Evolutionary conservation across 2,329 filamentous ascomycete species (phyloP).

Genomic region (Penicillium sp.): DNA sequence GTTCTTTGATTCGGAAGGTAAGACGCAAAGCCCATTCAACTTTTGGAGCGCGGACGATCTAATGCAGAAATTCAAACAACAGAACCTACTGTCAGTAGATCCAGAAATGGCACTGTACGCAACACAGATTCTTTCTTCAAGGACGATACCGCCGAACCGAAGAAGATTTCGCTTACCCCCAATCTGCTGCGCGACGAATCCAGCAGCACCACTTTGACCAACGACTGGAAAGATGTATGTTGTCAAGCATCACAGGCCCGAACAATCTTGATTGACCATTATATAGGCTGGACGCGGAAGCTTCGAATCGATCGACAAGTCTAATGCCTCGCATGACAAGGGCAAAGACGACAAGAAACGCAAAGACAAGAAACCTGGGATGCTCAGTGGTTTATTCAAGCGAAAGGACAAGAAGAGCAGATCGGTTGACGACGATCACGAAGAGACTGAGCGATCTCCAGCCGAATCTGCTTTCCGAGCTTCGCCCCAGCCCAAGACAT

Average conservation of each 20-base stretch:
- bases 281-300: constrained; percentile 61
- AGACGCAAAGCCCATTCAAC: constrained; percentile 8
- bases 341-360: constrained; percentile 74
- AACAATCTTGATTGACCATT: constrained; percentile 12
- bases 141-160: constrained; percentile 90
- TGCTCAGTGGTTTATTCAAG: constrained; percentile 71
- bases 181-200: constrained; percentile 84
- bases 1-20: constrained; percentile 55
- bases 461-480: constrained; percentile 56
- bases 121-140: constrained; percentile 98
- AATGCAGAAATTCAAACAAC: constrained; percentile 25
- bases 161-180: constrained; percentile 95
- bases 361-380: constrained; percentile 70
- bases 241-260: background rate
- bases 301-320: constrained; percentile 75
- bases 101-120: constrained; percentile 81
- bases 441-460: constrained; percentile 61
- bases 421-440: constrained; percentile 48
- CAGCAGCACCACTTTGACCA: constrained; percentile 27
- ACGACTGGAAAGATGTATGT: constrained; percentile 45
- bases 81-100: constrained; percentile 51
- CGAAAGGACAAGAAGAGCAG: constrained; percentile 64
- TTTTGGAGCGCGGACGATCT: background rate
- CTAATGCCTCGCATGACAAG: constrained; percentile 62
- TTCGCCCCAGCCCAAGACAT: constrained; percentile 49